phyloP scores from a whole-genome alignment of 257 asterid species.

The Echites panduratus region DNA sequence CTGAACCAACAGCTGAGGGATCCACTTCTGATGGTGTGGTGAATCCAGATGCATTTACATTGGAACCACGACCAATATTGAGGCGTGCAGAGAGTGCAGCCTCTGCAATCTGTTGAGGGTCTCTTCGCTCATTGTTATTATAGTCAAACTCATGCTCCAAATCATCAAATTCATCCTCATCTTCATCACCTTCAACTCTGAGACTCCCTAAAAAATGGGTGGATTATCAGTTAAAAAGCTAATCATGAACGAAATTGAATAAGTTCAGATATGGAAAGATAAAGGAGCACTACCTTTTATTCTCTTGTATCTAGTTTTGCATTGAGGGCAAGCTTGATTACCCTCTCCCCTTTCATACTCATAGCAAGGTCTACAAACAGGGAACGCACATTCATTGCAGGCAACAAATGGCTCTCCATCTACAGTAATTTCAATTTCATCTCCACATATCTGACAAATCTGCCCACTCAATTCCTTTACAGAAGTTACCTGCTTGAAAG shows the following conservation, averaged over 20 bases:
- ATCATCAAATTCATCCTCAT: constrained; percentile 92
- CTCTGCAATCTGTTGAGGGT: constrained; percentile 48
- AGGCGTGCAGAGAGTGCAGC: constrained; percentile 46
- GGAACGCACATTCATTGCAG: constrained; percentile 95
- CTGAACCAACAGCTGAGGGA: constrained; percentile 54
- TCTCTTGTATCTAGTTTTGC: constrained; percentile 93
- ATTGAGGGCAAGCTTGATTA: constrained; percentile 94
- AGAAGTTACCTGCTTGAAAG: constrained; percentile 64
- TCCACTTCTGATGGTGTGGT: constrained; percentile 59
- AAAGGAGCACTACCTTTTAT: constrained; percentile 50
- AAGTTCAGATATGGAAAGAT: background rate
- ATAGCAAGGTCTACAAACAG: constrained; percentile 79
- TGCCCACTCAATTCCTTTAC: constrained; percentile 91
- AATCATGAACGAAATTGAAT: background rate
- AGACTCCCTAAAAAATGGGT: constrained; percentile 61
- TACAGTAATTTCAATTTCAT: constrained; percentile 70
- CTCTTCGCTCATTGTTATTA: constrained; percentile 29
- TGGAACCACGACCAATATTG: constrained; percentile 42
- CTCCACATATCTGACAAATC: constrained; percentile 98
- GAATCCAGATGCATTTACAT: constrained; percentile 45
- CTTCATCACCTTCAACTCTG: constrained; percentile 95
- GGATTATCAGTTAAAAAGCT: constrained; percentile 4
- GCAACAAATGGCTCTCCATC: constrained; percentile 92
- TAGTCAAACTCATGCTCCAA: constrained; percentile 83
- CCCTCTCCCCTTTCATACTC: constrained; percentile 95